These are phyloP conservation scores for Leersia perrieri DNA, from an alignment of 176 grass and related monocot genomes.

Conservation along the genomic window DNA sequence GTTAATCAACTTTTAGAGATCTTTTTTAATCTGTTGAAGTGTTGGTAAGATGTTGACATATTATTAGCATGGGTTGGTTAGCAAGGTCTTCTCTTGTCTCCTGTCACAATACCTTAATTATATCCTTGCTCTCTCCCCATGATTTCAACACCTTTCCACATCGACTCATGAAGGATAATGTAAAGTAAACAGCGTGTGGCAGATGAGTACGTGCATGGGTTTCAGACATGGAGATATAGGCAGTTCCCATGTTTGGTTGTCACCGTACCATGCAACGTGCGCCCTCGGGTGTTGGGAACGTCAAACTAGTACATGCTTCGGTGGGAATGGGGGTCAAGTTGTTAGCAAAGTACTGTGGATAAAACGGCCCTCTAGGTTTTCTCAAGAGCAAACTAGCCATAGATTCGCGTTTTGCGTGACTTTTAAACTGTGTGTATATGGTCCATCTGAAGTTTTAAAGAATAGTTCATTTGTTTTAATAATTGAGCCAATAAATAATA, in stretches of 20 bases:
- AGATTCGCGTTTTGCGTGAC: no score
- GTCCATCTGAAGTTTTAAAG: no score
- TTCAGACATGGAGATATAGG: neutral
- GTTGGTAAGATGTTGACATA: conserved; percentile 29
- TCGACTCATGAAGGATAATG: conserved; percentile 16
- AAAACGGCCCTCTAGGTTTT: neutral
- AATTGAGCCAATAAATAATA: no score
- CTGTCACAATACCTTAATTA: no score
- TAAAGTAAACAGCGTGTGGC: conserved; percentile 32
- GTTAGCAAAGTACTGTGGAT: neutral
- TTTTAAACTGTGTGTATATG: no score
- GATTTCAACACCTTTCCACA: conserved; percentile 34
- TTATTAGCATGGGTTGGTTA: neutral
- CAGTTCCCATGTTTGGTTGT: conserved; percentile 14
- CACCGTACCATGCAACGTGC: conserved; percentile 38
- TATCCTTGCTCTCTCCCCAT: conserved; percentile 20
- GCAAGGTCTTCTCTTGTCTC: neutral
- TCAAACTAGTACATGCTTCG: conserved; percentile 17
- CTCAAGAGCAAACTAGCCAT: neutral
- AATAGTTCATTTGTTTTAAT: no score
- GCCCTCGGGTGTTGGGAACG: conserved; percentile 46
- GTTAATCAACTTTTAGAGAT: neutral
- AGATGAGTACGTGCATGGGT: conserved; percentile 28
- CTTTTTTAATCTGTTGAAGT: conserved; percentile 1
- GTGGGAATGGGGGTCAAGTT: conserved; percentile 26